Evolutionary conservation across 1,139 yeast species (phyloP).

Genomic region (Saccharomyces hybrid): DNA sequence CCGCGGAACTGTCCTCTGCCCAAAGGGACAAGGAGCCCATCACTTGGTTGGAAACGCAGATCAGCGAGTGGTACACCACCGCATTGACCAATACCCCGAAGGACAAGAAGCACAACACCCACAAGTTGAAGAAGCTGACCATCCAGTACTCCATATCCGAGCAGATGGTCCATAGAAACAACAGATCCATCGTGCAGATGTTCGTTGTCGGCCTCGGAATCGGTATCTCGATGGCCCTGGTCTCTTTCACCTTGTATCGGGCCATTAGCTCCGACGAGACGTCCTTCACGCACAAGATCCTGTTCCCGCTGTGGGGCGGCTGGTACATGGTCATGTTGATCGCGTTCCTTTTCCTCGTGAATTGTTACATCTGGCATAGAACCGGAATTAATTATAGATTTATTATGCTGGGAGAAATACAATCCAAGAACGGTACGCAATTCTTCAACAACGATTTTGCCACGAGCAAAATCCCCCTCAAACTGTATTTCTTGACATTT

Average conservation of each 20-base stretch:
- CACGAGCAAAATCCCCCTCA: conserved; percentile 29
- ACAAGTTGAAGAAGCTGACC: conserved; percentile 27
- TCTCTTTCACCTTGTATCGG: conserved; percentile 31
- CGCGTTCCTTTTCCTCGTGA: conserved; percentile 55
- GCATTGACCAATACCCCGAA: conserved; percentile 38
- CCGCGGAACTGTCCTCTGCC: not conserved
- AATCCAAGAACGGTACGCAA: conserved; percentile 49
- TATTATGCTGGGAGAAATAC: conserved; percentile 69
- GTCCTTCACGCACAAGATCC: conserved; percentile 40
- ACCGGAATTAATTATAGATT: conserved; percentile 82
- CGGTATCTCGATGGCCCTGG: conserved; percentile 61
- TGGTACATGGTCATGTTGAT: conserved; percentile 60
- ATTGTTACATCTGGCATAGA: conserved; percentile 64
- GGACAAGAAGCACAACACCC: conserved; percentile 28
- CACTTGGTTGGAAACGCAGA: conserved; percentile 51
- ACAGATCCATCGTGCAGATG: conserved; percentile 33
- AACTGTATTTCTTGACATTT: conserved; percentile 51
- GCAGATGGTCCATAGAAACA: conserved; percentile 30
- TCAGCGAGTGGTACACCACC: conserved; percentile 67
- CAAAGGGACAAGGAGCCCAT: conserved; percentile 23
- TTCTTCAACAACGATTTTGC: conserved; percentile 33
- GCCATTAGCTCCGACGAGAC: conserved; percentile 29
- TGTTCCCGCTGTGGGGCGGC: conserved; percentile 91
- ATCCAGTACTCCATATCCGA: conserved; percentile 30
- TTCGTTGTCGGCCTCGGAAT: conserved; percentile 56